phyloP scores from a whole-genome alignment of 345 rosid species.

The Eucalyptus grandis region DNA sequence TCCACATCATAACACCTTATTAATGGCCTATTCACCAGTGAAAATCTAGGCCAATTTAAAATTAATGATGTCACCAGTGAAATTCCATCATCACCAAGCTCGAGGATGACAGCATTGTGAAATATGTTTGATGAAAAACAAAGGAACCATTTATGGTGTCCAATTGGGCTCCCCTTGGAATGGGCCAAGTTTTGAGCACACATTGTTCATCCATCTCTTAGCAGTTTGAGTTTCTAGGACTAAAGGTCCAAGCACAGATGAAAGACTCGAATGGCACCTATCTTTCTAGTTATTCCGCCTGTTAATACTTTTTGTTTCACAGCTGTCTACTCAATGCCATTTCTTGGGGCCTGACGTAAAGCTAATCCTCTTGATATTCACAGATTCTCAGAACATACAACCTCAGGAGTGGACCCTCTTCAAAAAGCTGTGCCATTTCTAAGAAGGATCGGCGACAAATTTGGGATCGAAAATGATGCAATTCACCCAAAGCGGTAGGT shows the following conservation, averaged over 20 bases:
- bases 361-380: background rate
- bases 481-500: background rate
- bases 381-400: background rate
- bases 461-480: background rate
- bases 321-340: background rate
- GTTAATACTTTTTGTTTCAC: background rate
- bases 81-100: background rate
- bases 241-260: background rate
- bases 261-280: background rate
- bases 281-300: background rate
- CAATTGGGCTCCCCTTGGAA: background rate
- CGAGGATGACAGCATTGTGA: background rate
- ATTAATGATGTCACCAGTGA: background rate
- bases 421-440: background rate
- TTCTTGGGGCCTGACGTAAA: background rate
- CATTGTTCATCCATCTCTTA: background rate
- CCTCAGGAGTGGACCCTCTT: background rate
- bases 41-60: background rate
- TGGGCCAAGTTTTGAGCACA: background rate
- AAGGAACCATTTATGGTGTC: background rate
- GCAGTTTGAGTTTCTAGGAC: background rate
- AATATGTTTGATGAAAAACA: background rate
- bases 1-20: background rate
- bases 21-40: background rate
- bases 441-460: background rate